These are phyloP conservation scores for Penicillium psychrofluorescens DNA, from an alignment of 495 filamentous ascomycete genomes.

Conservation along the genomic window DNA sequence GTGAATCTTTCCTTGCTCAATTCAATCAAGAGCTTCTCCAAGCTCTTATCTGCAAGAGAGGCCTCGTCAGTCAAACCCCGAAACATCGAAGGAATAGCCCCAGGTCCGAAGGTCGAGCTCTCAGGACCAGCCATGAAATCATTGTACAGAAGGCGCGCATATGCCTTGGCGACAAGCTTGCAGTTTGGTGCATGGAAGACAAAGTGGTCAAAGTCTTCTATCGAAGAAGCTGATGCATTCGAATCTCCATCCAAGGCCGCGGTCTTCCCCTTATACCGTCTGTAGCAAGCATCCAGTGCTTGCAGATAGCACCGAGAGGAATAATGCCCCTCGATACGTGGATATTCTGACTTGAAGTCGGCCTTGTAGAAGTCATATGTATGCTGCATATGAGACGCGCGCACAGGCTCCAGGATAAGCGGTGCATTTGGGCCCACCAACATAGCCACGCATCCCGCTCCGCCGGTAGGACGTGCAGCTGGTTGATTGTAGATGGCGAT, in stretches of 20 bases:
- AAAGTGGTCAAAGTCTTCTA: constrained; percentile 95
- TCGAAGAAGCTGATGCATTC: too few relatives aligned
- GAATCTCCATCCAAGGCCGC: too few relatives aligned
- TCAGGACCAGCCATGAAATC: constrained; percentile 79
- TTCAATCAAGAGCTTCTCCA: constrained; percentile 95
- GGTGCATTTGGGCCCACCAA: constrained; percentile 90
- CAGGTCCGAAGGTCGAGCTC: constrained; percentile 59
- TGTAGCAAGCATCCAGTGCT: constrained; percentile 95
- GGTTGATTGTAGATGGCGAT: constrained; percentile 98
- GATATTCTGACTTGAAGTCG: constrained; percentile 96
- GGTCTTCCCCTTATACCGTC: too few relatives aligned
- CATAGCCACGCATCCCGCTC: constrained; percentile 91
- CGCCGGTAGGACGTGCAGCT: constrained; percentile 88
- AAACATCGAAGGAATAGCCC: constrained; percentile 76
- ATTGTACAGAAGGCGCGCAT: constrained; percentile 92
- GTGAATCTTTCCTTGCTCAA: constrained; percentile 94
- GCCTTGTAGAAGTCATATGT: constrained; percentile 99
- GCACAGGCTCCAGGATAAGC: constrained; percentile 82
- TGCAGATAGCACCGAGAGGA: constrained; percentile 93
- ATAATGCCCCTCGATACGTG: constrained; percentile 92
- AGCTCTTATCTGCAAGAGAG: constrained; percentile 83
- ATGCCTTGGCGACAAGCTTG: constrained; percentile 95
- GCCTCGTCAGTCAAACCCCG: constrained; percentile 75
- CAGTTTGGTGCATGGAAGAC: constrained; percentile 94
- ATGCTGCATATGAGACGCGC: constrained; percentile 88